A percentile compares a stretch with the other conserved stretches of the same genome.
Evolutionary conservation across 2,329 filamentous ascomycete genomes (phyloP).

Genomic region (Ophiostoma novo-ulmi): DNA sequence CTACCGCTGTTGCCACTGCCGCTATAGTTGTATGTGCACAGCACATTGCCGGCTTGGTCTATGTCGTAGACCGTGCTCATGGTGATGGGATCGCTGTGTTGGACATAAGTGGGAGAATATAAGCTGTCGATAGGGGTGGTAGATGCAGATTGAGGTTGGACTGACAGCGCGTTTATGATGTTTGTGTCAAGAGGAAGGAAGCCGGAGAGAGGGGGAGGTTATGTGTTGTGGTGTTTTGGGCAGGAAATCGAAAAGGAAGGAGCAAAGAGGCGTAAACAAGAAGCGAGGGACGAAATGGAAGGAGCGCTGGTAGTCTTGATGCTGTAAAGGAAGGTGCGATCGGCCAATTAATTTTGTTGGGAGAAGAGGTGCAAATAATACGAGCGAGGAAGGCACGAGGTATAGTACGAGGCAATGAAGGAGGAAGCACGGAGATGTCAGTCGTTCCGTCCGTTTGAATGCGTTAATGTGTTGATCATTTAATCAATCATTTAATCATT

Average conservation of each 20-base stretch:
- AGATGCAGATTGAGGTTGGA: neutral
- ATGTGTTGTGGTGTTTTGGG: neutral
- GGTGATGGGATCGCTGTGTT: constrained; percentile 21
- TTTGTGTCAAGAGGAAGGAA: neutral
- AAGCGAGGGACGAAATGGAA: neutral
- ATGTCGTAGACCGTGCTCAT: constrained; percentile 37
- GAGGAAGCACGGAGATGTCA: neutral
- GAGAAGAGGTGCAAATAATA: neutral
- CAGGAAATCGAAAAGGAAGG: neutral
- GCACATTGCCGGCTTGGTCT: constrained; percentile 37
- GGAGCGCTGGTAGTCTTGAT: neutral
- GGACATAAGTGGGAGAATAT: neutral
- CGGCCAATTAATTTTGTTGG: neutral
- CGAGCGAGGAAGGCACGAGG: neutral
- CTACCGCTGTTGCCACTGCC: neutral
- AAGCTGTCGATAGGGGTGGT: neutral
- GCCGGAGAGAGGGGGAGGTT: neutral
- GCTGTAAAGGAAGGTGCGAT: constrained; percentile 1
- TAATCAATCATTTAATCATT: neutral
- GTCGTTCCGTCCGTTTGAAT: neutral
- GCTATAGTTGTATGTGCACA: constrained; percentile 34
- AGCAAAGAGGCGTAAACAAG: neutral
- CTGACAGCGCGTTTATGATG: neutral
- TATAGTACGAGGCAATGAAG: neutral
- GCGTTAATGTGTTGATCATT: neutral